phyloP scores from a whole-genome alignment of 2,329 filamentous ascomycete species.

The Cercospora zeae-maydis region DNA sequence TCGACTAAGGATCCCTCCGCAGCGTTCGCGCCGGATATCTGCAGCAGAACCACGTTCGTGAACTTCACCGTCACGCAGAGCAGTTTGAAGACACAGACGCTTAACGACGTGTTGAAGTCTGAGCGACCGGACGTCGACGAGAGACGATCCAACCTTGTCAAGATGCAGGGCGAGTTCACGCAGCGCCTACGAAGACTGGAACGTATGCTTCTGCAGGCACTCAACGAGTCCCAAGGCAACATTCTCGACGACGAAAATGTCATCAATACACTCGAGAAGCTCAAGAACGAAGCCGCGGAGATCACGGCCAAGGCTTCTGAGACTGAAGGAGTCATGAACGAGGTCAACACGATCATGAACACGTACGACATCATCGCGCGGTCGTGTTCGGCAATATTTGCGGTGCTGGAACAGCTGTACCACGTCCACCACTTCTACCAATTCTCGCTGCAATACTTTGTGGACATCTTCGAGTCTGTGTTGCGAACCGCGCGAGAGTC shows the following conservation, averaged over 20 bases:
- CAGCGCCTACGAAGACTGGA: slow-evolving; percentile 94
- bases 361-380: slow-evolving; percentile 91
- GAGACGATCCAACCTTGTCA: slow-evolving; percentile 93
- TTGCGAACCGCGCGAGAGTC: slow-evolving; percentile 76
- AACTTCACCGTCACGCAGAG: slow-evolving; percentile 99
- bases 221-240: slow-evolving; percentile 96
- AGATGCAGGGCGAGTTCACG: slow-evolving; percentile 98
- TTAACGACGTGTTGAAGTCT: slow-evolving; percentile 95
- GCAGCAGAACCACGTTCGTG: slow-evolving; percentile 97
- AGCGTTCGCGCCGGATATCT: slow-evolving; percentile 91
- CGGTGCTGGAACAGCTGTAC: slow-evolving; percentile 92
- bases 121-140: slow-evolving; percentile 97
- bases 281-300: slow-evolving; percentile 95
- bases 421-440: slow-evolving; percentile 99
- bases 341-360: slow-evolving; percentile 92
- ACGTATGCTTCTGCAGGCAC: slow-evolving; percentile 85
- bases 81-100: slow-evolving; percentile 94
- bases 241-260: slow-evolving; percentile 98
- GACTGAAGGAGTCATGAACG: slow-evolving; percentile 96
- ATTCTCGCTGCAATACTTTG: slow-evolving; percentile 96
- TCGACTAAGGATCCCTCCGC: slow-evolving; percentile 96
- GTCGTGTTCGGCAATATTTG: slow-evolving; percentile 95
- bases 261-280: slow-evolving; percentile 92
- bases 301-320: slow-evolving; percentile 95
- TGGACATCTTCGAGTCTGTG: slow-evolving; percentile 94